Percentiles rank a stretch among this genome's conserved stretches.
These are phyloP conservation scores for Stellera chamaejasme DNA, from an alignment of 345 rosid genomes.

Conservation along the genomic window DNA sequence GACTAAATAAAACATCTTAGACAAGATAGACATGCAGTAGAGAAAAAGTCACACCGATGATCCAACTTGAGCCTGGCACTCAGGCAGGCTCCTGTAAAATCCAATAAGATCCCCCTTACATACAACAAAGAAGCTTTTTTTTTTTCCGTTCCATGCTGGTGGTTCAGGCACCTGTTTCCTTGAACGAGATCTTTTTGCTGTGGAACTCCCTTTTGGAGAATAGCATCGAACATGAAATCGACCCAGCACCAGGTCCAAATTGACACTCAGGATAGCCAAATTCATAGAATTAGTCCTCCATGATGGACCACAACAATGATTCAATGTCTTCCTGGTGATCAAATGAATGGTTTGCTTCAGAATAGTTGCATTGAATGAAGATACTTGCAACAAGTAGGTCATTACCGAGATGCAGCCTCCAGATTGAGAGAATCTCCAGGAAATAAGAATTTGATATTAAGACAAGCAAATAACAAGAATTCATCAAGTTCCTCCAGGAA, in stretches of 20 bases:
- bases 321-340: constrained; percentile 17
- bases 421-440: not conserved
- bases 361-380: constrained; percentile 38
- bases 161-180: constrained; percentile 20
- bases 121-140: constrained; percentile 72
- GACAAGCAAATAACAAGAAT: not conserved
- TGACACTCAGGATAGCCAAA: constrained; percentile 15
- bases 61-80: constrained; percentile 84
- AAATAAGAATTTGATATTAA: not conserved
- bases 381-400: constrained; percentile 47
- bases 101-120: constrained; percentile 84
- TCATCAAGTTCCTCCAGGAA: not conserved
- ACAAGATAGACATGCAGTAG: not conserved
- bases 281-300: constrained; percentile 18
- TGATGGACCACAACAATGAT: constrained; percentile 18
- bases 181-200: constrained; percentile 14
- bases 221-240: constrained; percentile 37
- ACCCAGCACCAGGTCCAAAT: constrained; percentile 19
- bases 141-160: constrained; percentile 35
- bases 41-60: constrained; percentile 44
- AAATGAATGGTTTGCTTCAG: constrained; percentile 31
- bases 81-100: constrained; percentile 51
- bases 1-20: too few relatives aligned
- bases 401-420: constrained; percentile 19
- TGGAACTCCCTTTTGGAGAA: constrained; percentile 32